These are phyloP conservation scores for Clohesyomyces aquaticus DNA, from an alignment of 495 filamentous ascomycete species.

Conservation along the genomic window DNA sequence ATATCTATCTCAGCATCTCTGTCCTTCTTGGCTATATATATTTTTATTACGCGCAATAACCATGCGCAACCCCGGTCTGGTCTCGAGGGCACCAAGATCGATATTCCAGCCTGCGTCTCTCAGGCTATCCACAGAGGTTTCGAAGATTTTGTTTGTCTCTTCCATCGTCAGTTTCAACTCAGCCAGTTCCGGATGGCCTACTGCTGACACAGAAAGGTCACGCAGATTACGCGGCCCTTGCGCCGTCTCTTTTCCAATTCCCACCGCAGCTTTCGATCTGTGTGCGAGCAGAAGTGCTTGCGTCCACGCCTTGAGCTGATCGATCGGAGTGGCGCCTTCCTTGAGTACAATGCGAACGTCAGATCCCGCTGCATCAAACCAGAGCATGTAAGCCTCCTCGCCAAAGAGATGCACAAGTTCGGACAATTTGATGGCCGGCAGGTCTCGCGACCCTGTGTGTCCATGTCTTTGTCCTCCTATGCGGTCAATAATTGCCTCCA, in stretches of 20 bases:
- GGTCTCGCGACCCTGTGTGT: slow-evolving; percentile 48
- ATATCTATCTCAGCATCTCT: not conserved
- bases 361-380: slow-evolving; percentile 48
- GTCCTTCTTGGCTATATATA: not conserved
- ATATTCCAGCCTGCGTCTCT: slow-evolving; percentile 63
- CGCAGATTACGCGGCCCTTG: slow-evolving; percentile 15
- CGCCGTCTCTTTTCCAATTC: not conserved
- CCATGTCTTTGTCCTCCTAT: slow-evolving; percentile 45
- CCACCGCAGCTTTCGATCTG: slow-evolving; percentile 19
- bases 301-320: slow-evolving; percentile 71
- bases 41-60: slow-evolving; percentile 20
- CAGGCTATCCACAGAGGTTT: slow-evolving; percentile 50
- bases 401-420: slow-evolving; percentile 57
- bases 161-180: slow-evolving; percentile 45
- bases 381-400: slow-evolving; percentile 60
- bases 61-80: slow-evolving; percentile 42
- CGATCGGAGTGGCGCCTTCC: slow-evolving; percentile 52
- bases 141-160: slow-evolving; percentile 49
- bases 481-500: slow-evolving; percentile 47
- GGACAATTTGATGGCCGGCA: slow-evolving; percentile 43
- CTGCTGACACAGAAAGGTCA: not conserved
- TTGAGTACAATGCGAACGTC: slow-evolving; percentile 69
- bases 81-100: slow-evolving; percentile 62
- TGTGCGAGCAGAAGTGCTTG: slow-evolving; percentile 67
- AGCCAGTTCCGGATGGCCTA: slow-evolving; percentile 10